Evolutionary conservation across 306 rosid species (phyloP), one percentile per base, ranked within the genome.

Genomic region (Ammopiptanthus mongolicus): DNA sequence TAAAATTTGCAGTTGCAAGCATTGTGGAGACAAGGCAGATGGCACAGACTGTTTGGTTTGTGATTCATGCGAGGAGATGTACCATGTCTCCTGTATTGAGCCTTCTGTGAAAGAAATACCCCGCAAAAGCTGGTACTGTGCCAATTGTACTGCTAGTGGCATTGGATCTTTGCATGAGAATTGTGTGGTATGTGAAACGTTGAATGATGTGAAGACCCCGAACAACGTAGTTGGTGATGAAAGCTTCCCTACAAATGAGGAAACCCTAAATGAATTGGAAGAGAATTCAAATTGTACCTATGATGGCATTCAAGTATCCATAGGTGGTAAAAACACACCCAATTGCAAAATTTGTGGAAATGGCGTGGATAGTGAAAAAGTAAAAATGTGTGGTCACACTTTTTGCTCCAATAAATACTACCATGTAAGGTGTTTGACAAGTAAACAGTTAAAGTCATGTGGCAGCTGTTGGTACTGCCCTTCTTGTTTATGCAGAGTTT

Each of bases 1-100:
- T 77, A 78, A 78, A 80, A 59, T 69, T 76, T 88, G 89, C 85
- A 65, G 78, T 78, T 96, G 99, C 81, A 84, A 84, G 78, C 74
- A 36, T 17, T 96, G 99, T 66, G 98, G 96, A 79, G 78, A 80
- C 51, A 80, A 75, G 78, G 88, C 93, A 82, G 87, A 90, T 73
- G 98, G 93, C n/a, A 85, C 75, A 21, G 87, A 87, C 83, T 89
- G 85, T 84, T 85, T 96, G 78, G 96, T 92, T 71, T 96, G 99
- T 72, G 99, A 96, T 89, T 90, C 99, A 73, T 96, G 99, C 72
- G 99, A 92, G 85, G 91, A 89, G 80, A 78, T 96, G 84, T 96
- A 87, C 85, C 99, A 92, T 60, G 74, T 92, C 36, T 89, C 93
- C 53, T 96, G 99, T 86, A 90, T 96, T 50, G 73, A 87, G 81